Evolutionary conservation across 1,139 yeast genomes (phyloP).

Genomic region (Saccharomyces hybrid): DNA sequence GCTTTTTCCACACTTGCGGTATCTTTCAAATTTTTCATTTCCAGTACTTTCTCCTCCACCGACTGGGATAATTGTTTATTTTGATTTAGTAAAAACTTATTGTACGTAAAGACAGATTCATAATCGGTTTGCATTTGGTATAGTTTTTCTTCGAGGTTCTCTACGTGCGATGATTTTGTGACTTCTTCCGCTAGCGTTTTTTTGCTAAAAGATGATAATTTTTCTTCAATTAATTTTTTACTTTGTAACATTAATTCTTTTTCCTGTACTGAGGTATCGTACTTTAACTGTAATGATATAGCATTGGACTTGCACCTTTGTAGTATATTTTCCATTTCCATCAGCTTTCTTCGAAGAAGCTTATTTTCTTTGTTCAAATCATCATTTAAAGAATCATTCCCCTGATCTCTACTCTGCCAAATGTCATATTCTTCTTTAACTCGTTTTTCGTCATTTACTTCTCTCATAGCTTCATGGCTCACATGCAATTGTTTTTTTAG

Average conservation of each 20-base stretch:
- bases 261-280: not conserved
- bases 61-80: constrained; percentile 12
- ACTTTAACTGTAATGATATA: constrained; percentile 21
- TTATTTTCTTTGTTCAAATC: constrained; percentile 43
- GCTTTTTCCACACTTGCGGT: constrained; percentile 42
- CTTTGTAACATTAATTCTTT: not conserved
- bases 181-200: not conserved
- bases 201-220: not conserved
- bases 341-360: constrained; percentile 34
- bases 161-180: not conserved
- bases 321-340: constrained; percentile 35
- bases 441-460: not conserved
- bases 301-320: constrained; percentile 33
- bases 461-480: constrained; percentile 39
- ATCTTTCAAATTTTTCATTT: constrained; percentile 43
- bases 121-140: constrained; percentile 33
- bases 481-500: constrained; percentile 31
- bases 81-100: constrained; percentile 26
- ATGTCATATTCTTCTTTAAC: not conserved
- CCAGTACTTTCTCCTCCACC: constrained; percentile 26
- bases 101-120: constrained; percentile 30
- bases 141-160: constrained; percentile 7
- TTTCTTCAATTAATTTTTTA: not conserved
- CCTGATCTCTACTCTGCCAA: not conserved
- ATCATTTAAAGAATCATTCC: constrained; percentile 17